A percentile compares a stretch with the other conserved stretches of the same genome.
Evolutionary conservation across 73 alveolate species (phyloP).

Genomic region (Effrenium voratum): DNA sequence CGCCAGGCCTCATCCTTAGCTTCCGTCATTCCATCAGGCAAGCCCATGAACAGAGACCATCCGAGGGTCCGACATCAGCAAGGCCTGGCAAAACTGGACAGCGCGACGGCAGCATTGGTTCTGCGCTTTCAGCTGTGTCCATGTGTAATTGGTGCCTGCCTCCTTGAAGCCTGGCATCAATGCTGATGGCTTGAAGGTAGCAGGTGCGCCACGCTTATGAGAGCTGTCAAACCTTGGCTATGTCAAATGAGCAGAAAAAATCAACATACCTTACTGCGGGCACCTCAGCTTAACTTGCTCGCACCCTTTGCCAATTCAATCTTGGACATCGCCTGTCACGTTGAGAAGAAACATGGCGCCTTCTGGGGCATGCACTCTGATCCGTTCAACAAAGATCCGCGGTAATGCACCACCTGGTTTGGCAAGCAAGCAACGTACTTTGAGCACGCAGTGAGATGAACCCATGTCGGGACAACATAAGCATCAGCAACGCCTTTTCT

Average conservation of each 20-base stretch:
- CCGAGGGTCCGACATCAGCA: constrained; percentile 31
- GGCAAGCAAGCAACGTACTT: no score
- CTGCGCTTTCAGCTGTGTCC: not conserved
- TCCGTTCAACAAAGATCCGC: constrained; percentile 79
- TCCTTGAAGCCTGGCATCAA: constrained; percentile 78
- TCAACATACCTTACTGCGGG: no score
- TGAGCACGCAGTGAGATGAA: no score
- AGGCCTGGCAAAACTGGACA: constrained; percentile 6
- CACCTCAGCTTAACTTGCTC: no score
- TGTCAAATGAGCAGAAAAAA: no score
- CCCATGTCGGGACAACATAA: no score
- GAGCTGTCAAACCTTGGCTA: constrained; percentile 86
- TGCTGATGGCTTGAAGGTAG: constrained; percentile 63
- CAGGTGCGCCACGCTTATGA: constrained; percentile 70
- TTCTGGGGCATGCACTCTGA: constrained; percentile 8
- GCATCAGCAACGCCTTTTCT: no score
- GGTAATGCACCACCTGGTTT: constrained; percentile 68
- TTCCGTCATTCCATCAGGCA: not conserved
- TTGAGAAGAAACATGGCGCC: not conserved
- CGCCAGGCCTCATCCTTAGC: constrained; percentile 86
- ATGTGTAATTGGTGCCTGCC: constrained; percentile 21
- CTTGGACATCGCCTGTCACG: no score
- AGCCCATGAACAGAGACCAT: not conserved
- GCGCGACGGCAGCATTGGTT: not conserved
- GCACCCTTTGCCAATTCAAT: no score